Percentiles rank a stretch among this genome's conserved stretches.
These are phyloP conservation scores for Aspergillus floridensis DNA, from an alignment of 2,329 filamentous ascomycete genomes.

Conservation along the genomic window DNA sequence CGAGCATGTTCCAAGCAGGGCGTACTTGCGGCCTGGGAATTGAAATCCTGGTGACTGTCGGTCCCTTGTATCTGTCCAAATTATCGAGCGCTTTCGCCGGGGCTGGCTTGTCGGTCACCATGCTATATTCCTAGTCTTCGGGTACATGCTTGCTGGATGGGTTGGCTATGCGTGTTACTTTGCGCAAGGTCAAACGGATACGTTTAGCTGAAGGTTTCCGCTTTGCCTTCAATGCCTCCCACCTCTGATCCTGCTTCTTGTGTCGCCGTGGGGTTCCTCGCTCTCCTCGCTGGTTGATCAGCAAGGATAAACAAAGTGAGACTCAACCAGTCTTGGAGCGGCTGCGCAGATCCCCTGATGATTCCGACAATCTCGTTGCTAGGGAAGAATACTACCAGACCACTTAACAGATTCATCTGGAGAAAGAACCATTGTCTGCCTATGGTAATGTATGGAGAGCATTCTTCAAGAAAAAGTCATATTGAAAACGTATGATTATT, in stretches of 20 bases:
- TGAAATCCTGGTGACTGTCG: constrained; percentile 44
- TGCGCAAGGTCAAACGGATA: constrained; percentile 32
- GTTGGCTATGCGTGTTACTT: constrained; percentile 48
- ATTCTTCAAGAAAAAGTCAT: constrained; percentile 48
- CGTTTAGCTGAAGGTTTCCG: constrained; percentile 49
- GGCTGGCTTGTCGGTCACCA: constrained; percentile 49
- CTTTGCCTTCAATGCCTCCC: constrained; percentile 43
- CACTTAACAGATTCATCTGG: constrained; percentile 46
- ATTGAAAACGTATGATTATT: constrained; percentile 52
- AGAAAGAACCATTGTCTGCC: constrained; percentile 41
- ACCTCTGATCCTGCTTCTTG: constrained; percentile 41
- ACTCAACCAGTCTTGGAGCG: constrained; percentile 45
- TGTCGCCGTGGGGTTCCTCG: constrained; percentile 45
- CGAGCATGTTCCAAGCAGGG: constrained; percentile 47
- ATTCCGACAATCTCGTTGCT: constrained; percentile 43
- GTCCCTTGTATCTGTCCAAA: constrained; percentile 48
- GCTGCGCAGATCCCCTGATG: constrained; percentile 39
- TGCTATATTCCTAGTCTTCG: constrained; percentile 49
- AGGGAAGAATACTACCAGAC: constrained; percentile 50
- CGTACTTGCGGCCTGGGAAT: constrained; percentile 45
- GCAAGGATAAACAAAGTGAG: constrained; percentile 46
- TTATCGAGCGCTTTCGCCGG: constrained; percentile 41
- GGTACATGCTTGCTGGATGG: constrained; percentile 48
- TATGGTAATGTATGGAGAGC: constrained; percentile 47
- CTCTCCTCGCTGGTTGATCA: constrained; percentile 52